phyloP scores from a whole-genome alignment of 2,329 filamentous ascomycete species.

The Trichoderma sp. region DNA sequence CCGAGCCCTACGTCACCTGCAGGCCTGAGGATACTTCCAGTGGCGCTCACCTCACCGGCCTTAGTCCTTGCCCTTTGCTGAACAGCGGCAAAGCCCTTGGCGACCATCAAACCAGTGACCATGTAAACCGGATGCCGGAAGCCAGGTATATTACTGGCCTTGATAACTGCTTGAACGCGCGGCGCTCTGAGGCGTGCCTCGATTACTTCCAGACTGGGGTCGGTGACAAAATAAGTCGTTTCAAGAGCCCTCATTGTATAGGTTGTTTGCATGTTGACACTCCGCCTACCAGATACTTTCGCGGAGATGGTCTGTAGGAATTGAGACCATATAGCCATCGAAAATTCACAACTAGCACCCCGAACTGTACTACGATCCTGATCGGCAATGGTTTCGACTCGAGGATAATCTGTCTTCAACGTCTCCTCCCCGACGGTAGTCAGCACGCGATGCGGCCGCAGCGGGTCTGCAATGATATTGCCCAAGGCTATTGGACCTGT shows the following conservation, averaged over 20 bases:
- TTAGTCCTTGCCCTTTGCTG: background rate
- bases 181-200: background rate
- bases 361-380: background rate
- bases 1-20: constrained; percentile 7
- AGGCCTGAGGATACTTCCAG: background rate
- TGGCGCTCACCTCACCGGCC: background rate
- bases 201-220: background rate
- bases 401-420: background rate
- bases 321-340: constrained; percentile 1
- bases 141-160: background rate
- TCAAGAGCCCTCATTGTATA: constrained; percentile 9
- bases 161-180: constrained; percentile 6
- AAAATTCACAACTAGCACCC: background rate
- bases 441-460: background rate
- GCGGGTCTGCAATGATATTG: constrained; percentile 8
- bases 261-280: background rate
- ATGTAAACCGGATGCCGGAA: constrained; percentile 3
- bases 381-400: constrained; percentile 1
- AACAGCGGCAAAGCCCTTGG: constrained; percentile 6
- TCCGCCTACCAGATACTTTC: background rate
- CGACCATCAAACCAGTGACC: constrained; percentile 13
- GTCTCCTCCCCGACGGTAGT: background rate
- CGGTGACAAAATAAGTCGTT: constrained; percentile 11
- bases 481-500: constrained; percentile 6
- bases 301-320: constrained; percentile 4